phyloP scores from a whole-genome alignment of 495 filamentous ascomycete species.

The Neurospora tetrasperma region DNA sequence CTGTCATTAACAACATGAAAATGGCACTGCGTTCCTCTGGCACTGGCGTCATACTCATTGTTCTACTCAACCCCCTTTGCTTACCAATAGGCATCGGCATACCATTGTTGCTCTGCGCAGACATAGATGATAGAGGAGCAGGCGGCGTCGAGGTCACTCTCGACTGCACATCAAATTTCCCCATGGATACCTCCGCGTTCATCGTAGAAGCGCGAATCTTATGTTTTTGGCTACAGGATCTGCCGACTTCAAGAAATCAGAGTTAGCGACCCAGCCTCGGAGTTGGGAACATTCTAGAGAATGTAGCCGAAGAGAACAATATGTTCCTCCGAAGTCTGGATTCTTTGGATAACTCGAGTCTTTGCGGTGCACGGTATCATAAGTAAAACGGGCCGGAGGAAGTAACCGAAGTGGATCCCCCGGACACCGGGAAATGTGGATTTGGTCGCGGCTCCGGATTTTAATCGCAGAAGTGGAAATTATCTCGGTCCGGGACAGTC shows the following conservation, averaged over 20 bases:
- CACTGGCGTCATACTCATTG: constrained; percentile 13
- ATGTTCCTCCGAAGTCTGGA: no score
- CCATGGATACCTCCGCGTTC: no score
- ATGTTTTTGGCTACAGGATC: no score
- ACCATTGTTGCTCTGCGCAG: not conserved
- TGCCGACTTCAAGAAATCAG: no score
- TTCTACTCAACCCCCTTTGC: not conserved
- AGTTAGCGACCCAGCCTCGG: no score
- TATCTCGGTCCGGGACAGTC: not conserved
- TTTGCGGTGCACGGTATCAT: no score
- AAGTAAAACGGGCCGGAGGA: not conserved
- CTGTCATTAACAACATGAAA: not conserved
- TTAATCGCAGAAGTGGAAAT: not conserved
- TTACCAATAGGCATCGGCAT: not conserved
- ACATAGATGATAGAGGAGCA: not conserved
- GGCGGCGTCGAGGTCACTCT: no score
- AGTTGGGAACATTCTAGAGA: no score
- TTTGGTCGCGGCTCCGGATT: not conserved
- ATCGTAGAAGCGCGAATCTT: no score
- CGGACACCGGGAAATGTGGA: not conserved
- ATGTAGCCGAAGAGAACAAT: no score
- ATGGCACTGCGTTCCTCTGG: not conserved
- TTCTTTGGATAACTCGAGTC: no score
- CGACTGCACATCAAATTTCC: no score
- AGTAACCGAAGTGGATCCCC: not conserved